A percentile compares a stretch with the other conserved stretches of the same genome.
These are phyloP conservation scores for Backusella tuberculispora DNA, from an alignment of 192 early-diverging fungal genomes.

Conservation along the genomic window DNA sequence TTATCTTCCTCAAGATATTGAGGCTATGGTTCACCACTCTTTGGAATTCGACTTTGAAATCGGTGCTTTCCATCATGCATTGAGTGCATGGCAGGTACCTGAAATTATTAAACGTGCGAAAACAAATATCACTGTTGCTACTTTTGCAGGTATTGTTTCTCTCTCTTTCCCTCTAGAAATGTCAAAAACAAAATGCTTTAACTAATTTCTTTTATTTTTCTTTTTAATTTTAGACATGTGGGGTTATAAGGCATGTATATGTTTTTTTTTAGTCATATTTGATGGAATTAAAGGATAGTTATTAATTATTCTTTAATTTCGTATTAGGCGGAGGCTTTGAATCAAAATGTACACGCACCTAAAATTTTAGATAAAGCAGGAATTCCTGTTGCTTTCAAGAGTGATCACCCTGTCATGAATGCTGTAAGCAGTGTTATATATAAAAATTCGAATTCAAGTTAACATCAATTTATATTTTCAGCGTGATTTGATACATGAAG, in stretches of 20 bases:
- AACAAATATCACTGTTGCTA: slow-evolving; percentile 58
- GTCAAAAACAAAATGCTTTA: neutral
- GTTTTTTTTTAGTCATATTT: neutral
- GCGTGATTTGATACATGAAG: slow-evolving; percentile 63
- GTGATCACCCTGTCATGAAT: slow-evolving; percentile 68
- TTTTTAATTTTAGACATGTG: slow-evolving; percentile 41
- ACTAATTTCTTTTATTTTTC: neutral
- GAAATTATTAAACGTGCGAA: slow-evolving; percentile 51
- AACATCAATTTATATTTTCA: slow-evolving; percentile 6
- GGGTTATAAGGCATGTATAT: slow-evolving; percentile 44
- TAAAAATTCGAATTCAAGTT: neutral
- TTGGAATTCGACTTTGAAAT: slow-evolving; percentile 66
- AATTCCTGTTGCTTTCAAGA: slow-evolving; percentile 66
- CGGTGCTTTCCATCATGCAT: slow-evolving; percentile 65
- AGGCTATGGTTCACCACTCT: slow-evolving; percentile 58
- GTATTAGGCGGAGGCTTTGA: slow-evolving; percentile 61
- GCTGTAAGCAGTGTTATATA: slow-evolving; percentile 33
- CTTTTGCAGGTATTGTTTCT: slow-evolving; percentile 46
- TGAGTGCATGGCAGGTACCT: slow-evolving; percentile 60
- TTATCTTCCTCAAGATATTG: slow-evolving; percentile 57
- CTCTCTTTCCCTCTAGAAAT: neutral
- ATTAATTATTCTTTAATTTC: neutral
- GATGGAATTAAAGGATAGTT: neutral
- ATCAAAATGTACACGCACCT: slow-evolving; percentile 53
- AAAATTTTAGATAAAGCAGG: slow-evolving; percentile 58